phyloP scores from a whole-genome alignment of 306 rosid genomes.

The Vigna radiata region DNA sequence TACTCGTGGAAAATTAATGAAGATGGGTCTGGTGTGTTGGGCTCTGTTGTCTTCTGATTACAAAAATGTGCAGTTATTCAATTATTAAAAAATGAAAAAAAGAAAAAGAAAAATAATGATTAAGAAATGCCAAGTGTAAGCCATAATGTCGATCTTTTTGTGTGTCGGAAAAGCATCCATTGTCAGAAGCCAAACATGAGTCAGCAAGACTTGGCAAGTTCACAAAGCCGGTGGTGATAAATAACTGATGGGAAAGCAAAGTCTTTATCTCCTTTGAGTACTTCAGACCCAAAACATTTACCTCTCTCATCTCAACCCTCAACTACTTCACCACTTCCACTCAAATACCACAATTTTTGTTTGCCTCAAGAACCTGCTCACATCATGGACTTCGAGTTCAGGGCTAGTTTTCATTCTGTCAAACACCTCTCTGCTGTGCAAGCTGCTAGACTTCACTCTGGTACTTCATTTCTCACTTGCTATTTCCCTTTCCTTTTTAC shows the following conservation, averaged over 20 bases:
- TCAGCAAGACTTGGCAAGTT: conserved; percentile 48
- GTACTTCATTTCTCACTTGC: conserved; percentile 42
- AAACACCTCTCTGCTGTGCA: conserved; percentile 70
- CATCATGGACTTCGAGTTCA: conserved; percentile 75
- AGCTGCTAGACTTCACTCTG: conserved; percentile 73
- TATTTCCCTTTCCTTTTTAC: neutral
- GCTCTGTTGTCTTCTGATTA: conserved; percentile 6
- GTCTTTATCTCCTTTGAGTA: neutral
- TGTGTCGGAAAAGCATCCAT: conserved; percentile 61
- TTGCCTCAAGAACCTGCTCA: conserved; percentile 7
- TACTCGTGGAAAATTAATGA: neutral
- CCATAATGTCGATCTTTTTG: conserved; percentile 48
- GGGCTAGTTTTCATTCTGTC: conserved; percentile 64
- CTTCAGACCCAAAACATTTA: conserved; percentile 12
- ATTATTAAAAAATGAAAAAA: neutral
- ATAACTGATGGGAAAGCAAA: conserved; percentile 20
- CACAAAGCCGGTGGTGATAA: conserved; percentile 34
- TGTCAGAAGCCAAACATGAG: conserved; percentile 52
- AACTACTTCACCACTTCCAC: conserved; percentile 36
- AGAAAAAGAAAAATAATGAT: neutral
- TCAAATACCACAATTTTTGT: conserved; percentile 1
- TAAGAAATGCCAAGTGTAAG: conserved; percentile 53
- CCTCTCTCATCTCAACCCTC: conserved; percentile 8
- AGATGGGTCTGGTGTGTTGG: conserved; percentile 3
- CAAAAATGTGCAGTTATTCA: conserved; percentile 18